These are phyloP conservation scores for Tetradesmus lagerheimii DNA, from an alignment of 139 green algal species.

Conservation along the genomic window DNA sequence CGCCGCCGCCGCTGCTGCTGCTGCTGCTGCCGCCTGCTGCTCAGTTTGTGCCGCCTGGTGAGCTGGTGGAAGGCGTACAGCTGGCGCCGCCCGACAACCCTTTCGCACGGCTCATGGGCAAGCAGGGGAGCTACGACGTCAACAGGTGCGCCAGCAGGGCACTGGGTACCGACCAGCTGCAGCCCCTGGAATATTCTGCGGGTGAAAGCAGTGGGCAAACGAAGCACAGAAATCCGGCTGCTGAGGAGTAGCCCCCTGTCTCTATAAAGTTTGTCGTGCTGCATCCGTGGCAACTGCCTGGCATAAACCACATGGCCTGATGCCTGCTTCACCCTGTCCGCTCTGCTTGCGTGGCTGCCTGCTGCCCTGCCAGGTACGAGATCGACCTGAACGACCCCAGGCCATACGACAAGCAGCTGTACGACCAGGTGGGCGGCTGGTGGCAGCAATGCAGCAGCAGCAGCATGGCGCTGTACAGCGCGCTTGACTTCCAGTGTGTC, in stretches of 20 bases:
- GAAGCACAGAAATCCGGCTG: too few relatives aligned
- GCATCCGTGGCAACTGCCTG: too few relatives aligned
- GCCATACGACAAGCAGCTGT: constrained; percentile 52
- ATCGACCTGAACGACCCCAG: constrained; percentile 52
- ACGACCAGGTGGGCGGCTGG: constrained; percentile 47
- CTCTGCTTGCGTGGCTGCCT: too few relatives aligned
- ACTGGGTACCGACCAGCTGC: neutral
- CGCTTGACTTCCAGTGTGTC: too few relatives aligned
- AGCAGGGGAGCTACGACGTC: neutral
- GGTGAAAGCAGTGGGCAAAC: neutral
- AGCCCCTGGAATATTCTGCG: neutral
- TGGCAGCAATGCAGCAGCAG: neutral
- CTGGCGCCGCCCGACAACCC: constrained; percentile 34
- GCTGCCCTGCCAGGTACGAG: constrained; percentile 12
- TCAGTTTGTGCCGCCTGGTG: constrained; percentile 39
- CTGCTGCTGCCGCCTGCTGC: constrained; percentile 13
- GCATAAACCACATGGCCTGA: too few relatives aligned
- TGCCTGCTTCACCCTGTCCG: too few relatives aligned
- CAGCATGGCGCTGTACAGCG: too few relatives aligned
- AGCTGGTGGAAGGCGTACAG: constrained; percentile 40
- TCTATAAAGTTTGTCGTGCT: too few relatives aligned
- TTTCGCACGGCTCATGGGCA: constrained; percentile 39
- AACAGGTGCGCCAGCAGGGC: neutral
- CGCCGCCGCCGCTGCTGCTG: constrained; percentile 22
- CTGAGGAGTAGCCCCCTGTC: too few relatives aligned